Base-by-base conservation (phyloP, 2,329 filamentous ascomycete genomes). In the Sarocladium strictum region DNA sequence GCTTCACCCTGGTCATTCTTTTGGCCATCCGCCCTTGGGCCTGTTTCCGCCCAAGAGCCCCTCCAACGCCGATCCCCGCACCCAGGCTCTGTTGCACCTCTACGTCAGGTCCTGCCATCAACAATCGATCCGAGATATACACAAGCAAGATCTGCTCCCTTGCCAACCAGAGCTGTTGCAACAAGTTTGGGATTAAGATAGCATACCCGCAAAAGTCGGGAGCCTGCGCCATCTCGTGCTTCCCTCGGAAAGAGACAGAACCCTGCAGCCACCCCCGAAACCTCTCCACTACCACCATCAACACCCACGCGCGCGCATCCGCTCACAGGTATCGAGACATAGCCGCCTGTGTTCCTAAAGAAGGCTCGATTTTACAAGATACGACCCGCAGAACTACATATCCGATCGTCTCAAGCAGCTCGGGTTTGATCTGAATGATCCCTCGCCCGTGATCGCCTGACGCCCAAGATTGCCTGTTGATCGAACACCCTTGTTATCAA, bases 241-340 rank as follows among this genome's bases (percentile, higher is more conserved):
- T 15, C 23, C 15, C 40, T 23, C 33, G 32, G 29, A 5, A 21
- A 11, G 49, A 52, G 12, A 52, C 29, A 52, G 49, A 52, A 35
- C 50, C 33, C 50, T 53, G 50, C 50, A 53, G 50, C 50, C 50
- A 38, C 14, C 35, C n/a, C 50, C 50, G 50, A 53, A 10, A 26
- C 50, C 11, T 15, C 50, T 40, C 50, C 50, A 53, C 33, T 33
- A 40, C 32, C 35, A 40, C 40, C 50, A 40, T 3, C 23, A 26
- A 12, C 49, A 37, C 27, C 49, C 49, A 52, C 27, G 49, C 50
- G 50, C 50, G 50, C 50, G 35, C 50, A 53, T 53, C 21, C 14
- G 43, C 43, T 49, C n/a, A 27, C 14, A 23, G 17, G 29, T 29
- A 51, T 51, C 47, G 47, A 51, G 26, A 26, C n/a, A n/a, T 23